phyloP scores from a whole-genome alignment of 148 eudicot species.

The Bassia scoparia region DNA sequence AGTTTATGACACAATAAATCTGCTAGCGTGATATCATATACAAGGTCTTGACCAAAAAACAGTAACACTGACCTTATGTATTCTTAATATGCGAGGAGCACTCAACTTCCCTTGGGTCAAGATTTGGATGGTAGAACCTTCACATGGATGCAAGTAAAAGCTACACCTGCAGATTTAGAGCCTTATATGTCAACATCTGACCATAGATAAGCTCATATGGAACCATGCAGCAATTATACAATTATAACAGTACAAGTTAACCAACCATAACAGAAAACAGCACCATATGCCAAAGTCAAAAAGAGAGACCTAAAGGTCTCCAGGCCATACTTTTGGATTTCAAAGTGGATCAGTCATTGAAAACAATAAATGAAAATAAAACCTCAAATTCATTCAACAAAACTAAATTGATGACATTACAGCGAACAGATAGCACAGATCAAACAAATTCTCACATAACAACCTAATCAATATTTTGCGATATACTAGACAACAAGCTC shows the following conservation, averaged over 20 bases:
- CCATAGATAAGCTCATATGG: neutral
- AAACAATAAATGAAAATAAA: neutral
- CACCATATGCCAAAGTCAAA: neutral
- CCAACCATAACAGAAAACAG: neutral
- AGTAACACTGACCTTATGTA: constrained; percentile 64
- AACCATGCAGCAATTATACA: neutral
- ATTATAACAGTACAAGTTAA: neutral
- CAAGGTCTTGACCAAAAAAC: neutral
- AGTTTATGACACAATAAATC: too few relatives aligned
- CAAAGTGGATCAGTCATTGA: neutral
- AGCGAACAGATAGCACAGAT: neutral
- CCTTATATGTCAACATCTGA: constrained; percentile 13
- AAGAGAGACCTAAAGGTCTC: neutral
- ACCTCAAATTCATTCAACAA: neutral
- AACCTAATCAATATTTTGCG: neutral
- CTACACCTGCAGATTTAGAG: constrained; percentile 64
- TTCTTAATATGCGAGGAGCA: constrained; percentile 97
- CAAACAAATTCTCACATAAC: neutral
- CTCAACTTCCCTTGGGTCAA: constrained; percentile 93
- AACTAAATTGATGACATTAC: neutral
- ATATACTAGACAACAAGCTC: neutral
- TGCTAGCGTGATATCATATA: too few relatives aligned
- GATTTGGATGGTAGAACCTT: constrained; percentile 83
- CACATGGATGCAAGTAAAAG: constrained; percentile 84
- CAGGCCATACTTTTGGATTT: neutral